Evolutionary conservation across 2,329 filamentous ascomycete genomes (phyloP), one percentile per base, ranked within the genome.

Genomic region (Exophiala bonariae): DNA sequence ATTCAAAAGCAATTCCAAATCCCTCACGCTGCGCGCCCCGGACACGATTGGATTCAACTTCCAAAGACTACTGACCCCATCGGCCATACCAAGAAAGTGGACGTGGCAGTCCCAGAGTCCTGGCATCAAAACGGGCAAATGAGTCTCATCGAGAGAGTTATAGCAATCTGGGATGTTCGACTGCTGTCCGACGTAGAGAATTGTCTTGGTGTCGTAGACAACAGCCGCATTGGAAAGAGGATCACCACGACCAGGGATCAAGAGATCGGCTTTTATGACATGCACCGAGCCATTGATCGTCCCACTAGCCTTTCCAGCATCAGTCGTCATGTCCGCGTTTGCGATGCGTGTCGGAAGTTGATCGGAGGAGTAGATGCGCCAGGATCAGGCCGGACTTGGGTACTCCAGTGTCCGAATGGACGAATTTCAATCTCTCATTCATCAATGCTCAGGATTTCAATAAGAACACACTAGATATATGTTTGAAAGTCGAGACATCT

Each of bases 41-140:
- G 66, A 60, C 13, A 71, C 57, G 6, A 62, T 61, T 7, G 59
- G 17, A 40, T 57, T 55, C 42, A 22, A 52, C 36, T n/a, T 41
- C 50, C 33, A 56, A 14, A 34, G 6, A 7, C 6, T 18, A 6
- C 32, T 57, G 16, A 52, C 39, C 13, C 56, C 47, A 20, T 56
- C 55, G 3, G 45, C 41, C 1, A 59, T 46, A 14, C 70, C 75
- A 6, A 66, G 49, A 50, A 72, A 75, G 55, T 79, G 76, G 1
- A 69, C 65, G 56, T 79, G 76, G 47, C 67, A 71, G 46, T 79
- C 76, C 75, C 76, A 79, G 18, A 80, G 64, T 1, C 76, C 76
- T 0, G 76, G 76, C 65, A 79, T 72, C 7, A 76, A 54, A 10
- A 73, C 66, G 1, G 68, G 66, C 9, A 76, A 69, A 18, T 64